Conservation (phyloP, 1,284 basidiomycete genomes). For the Cutaneotrichosporon mucoides region DNA sequence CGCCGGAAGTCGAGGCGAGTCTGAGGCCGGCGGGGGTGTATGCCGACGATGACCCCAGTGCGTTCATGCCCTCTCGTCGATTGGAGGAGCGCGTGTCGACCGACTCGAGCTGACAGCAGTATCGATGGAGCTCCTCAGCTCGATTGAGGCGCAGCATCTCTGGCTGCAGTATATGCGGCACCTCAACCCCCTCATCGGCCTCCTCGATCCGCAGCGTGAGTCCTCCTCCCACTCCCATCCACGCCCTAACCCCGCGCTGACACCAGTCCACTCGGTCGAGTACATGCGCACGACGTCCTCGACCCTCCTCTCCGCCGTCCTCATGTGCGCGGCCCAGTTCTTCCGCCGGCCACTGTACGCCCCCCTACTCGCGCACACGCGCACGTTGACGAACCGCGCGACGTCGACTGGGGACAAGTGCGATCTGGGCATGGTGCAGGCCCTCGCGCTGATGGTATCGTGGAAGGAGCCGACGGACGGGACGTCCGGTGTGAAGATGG, state of each 20-base stretch:
- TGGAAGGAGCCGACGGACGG: conserved; percentile 19
- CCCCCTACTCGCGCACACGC: conserved; percentile 7
- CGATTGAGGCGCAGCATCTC: conserved; percentile 13
- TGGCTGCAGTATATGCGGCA: conserved; percentile 8
- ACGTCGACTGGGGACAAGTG: not conserved
- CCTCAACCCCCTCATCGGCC: conserved; percentile 14
- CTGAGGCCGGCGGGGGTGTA: not conserved
- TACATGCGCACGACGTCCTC: conserved; percentile 12
- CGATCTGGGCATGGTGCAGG: conserved; percentile 12
- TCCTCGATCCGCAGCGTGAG: conserved; percentile 22
- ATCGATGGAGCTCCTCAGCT: conserved; percentile 9
- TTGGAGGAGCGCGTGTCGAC: not conserved
- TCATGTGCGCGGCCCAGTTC: conserved; percentile 13
- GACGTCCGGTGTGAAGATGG: conserved; percentile 14
- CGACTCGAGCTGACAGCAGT: conserved; percentile 7
- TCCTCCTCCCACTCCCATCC: too few relatives aligned
- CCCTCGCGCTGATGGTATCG: conserved; percentile 12
- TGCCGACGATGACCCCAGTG: conserved; percentile 11
- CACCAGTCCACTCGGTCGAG: conserved; percentile 15
- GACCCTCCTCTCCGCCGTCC: conserved; percentile 13
- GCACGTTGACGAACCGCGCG: conserved; percentile 10
- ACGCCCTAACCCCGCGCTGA: too few relatives aligned
- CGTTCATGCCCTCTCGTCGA: too few relatives aligned
- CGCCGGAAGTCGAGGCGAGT: not conserved
- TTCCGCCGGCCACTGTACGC: conserved; percentile 10